phyloP scores from a whole-genome alignment of 495 filamentous ascomycete species.

The Penicillium egyptiacum region DNA sequence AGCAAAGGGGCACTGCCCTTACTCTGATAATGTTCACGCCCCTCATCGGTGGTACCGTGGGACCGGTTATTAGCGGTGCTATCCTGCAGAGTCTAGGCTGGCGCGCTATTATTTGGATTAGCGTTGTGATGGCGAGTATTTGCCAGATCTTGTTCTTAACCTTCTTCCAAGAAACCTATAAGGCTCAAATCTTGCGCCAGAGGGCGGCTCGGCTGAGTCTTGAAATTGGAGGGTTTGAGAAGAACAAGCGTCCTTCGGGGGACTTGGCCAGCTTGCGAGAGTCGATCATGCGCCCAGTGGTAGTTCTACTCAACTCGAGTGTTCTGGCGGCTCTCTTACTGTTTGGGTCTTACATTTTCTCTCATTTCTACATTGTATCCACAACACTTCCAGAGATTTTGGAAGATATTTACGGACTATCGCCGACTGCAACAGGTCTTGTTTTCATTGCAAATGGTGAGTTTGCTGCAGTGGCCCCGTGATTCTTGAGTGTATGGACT shows the following conservation, averaged over 20 bases:
- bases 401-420: neutral
- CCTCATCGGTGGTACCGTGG: neutral
- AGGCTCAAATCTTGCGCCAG: neutral
- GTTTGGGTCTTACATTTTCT: constrained; percentile 3
- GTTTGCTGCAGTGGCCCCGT: neutral
- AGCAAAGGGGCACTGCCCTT: constrained; percentile 3
- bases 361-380: constrained; percentile 1
- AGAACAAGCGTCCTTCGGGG: neutral
- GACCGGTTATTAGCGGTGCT: neutral
- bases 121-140: constrained; percentile 1
- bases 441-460: constrained; percentile 3
- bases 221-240: neutral
- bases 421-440: constrained; percentile 2
- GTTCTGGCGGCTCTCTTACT: neutral
- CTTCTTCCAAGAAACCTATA: constrained; percentile 1
- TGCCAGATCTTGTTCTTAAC: neutral
- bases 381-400: constrained; percentile 1
- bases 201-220: neutral
- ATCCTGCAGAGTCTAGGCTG: neutral
- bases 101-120: constrained; percentile 5
- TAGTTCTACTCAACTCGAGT: neutral
- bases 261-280: neutral
- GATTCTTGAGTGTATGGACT: neutral
- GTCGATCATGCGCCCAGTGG: neutral
- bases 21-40: constrained; percentile 1